Conservation (phyloP, 1,284 basidiomycete species). For the Porogramme epimiltina region DNA sequence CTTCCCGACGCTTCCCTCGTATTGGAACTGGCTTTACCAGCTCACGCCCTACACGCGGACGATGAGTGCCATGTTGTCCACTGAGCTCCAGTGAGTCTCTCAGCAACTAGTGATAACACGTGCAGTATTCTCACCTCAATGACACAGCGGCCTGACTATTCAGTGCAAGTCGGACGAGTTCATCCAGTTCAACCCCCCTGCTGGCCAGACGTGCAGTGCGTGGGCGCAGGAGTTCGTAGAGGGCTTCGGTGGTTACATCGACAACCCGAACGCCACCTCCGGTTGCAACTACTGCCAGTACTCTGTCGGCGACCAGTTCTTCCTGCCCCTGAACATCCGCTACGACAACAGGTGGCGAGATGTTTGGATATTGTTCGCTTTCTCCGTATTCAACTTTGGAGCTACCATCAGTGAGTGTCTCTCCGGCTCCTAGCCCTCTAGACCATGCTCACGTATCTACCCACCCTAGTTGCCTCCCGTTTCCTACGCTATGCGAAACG, state of each 20-base stretch:
- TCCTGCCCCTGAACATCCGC: constrained; percentile 65
- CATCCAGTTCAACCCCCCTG: constrained; percentile 68
- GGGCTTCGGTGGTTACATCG: constrained; percentile 75
- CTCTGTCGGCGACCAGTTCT: constrained; percentile 71
- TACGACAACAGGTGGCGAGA: constrained; percentile 75
- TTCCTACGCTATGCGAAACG: constrained; percentile 75
- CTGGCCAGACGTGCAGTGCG: constrained; percentile 70
- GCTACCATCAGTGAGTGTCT: constrained; percentile 60
- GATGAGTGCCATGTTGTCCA: constrained; percentile 76
- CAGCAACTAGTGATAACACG: no score
- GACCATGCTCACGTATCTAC: constrained; percentile 13
- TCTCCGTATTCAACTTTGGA: constrained; percentile 72
- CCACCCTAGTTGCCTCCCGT: constrained; percentile 54
- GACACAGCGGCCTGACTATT: constrained; percentile 61
- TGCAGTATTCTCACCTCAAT: no score
- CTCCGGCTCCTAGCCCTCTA: not conserved
- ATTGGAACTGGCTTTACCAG: constrained; percentile 83
- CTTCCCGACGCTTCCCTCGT: constrained; percentile 62
- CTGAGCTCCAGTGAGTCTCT: constrained; percentile 72
- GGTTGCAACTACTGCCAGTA: constrained; percentile 79
- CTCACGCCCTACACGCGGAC: constrained; percentile 73
- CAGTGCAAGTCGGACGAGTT: constrained; percentile 72
- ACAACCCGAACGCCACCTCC: constrained; percentile 64
- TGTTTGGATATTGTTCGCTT: constrained; percentile 70
- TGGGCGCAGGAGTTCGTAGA: constrained; percentile 74